Evolutionary conservation across 176 grass and related monocot species (phyloP).

Genomic region (sorghum (Sorghum bicolor)): Sorghum_bicolor_NCBIv3 NC_012870.2:73446001-73446500

Average conservation of each 20-base stretch:
- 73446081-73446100: constrained; percentile 19
- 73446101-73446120: constrained; percentile 36
- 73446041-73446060: constrained; percentile 67
- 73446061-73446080: constrained; percentile 14
- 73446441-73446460: constrained; percentile 61
- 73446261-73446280: neutral
- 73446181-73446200: constrained; percentile 31
- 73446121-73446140: neutral
- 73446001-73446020: neutral
- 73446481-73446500: constrained; percentile 29
- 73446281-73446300: neutral
- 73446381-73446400: neutral
- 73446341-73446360: constrained; percentile 60
- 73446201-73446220: constrained; percentile 42
- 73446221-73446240: neutral
- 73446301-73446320: constrained; percentile 53
- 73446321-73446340: constrained; percentile 63
- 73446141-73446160: neutral
- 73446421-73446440: constrained; percentile 15
- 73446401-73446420: neutral
- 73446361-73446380: constrained; percentile 26
- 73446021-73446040: neutral
- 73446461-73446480: constrained; percentile 38
- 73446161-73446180: constrained; percentile 21
- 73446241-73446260: neutral